Evolutionary conservation across 176 grass and related monocot genomes (phyloP).

Genomic region (Themeda triandra): DNA sequence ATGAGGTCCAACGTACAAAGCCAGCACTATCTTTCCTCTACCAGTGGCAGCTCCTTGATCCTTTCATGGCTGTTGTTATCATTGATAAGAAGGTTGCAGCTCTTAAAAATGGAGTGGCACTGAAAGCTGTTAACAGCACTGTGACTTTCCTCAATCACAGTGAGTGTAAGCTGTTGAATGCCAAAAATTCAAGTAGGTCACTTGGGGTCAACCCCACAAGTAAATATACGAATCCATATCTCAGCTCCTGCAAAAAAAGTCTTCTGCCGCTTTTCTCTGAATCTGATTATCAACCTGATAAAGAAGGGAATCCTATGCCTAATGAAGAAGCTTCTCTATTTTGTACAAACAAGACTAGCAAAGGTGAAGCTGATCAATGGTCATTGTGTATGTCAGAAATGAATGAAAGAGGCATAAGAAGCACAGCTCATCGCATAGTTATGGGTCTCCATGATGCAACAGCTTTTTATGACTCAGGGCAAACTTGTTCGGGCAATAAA

Average conservation of each 20-base stretch:
- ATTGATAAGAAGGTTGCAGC: conserved; percentile 52
- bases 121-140: conserved; percentile 68
- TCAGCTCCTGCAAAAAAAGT: conserved; percentile 34
- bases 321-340: conserved; percentile 13
- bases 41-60: conserved; percentile 68
- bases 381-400: not conserved
- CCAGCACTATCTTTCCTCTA: conserved; percentile 48
- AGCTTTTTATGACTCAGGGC: conserved; percentile 13
- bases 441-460: conserved; percentile 37
- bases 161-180: conserved; percentile 22
- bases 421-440: conserved; percentile 34
- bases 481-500: conserved; percentile 6
- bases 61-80: conserved; percentile 73
- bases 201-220: conserved; percentile 8
- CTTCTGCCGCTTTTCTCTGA: conserved; percentile 42
- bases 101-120: conserved; percentile 41
- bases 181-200: conserved; percentile 16
- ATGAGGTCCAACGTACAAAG: conserved; percentile 33
- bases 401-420: conserved; percentile 44
- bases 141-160: conserved; percentile 25
- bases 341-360: conserved; percentile 11
- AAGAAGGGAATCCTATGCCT: conserved; percentile 3
- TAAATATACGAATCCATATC: not conserved
- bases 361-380: not conserved
- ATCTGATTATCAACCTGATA: conserved; percentile 14